Conservation (phyloP, 805 yeast genomes). For the Saccharomycopsis amapae region DNA sequence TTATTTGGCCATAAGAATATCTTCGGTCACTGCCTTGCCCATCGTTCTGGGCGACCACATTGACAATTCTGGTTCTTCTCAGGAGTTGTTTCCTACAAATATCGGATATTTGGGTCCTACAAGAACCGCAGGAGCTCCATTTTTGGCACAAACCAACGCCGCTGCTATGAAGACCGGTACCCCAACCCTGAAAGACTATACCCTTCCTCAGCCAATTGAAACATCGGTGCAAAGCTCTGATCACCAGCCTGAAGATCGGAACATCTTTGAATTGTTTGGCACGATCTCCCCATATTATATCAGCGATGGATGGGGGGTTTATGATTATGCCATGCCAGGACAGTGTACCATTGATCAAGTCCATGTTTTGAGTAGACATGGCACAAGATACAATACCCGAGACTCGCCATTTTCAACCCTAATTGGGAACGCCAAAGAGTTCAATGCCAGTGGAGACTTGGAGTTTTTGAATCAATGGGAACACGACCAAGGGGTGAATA, state of each 20-base stretch:
- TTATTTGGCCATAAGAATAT: conserved; percentile 2
- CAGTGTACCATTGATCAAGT: conserved; percentile 56
- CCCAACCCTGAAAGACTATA: conserved; percentile 9
- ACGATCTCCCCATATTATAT: conserved; percentile 23
- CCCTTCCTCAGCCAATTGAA: conserved; percentile 22
- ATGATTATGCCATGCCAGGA: conserved; percentile 24
- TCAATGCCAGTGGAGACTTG: conserved; percentile 38
- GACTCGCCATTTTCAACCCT: conserved; percentile 28
- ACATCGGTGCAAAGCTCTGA: conserved; percentile 21
- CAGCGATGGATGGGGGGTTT: conserved; percentile 23
- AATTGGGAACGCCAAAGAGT: conserved; percentile 22
- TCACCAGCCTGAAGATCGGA: conserved; percentile 16
- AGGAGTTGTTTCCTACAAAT: conserved; percentile 11
- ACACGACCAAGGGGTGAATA: conserved; percentile 20
- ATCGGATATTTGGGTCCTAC: conserved; percentile 19
- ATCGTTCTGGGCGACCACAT: neutral
- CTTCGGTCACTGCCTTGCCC: conserved; percentile 10
- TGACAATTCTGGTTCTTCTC: neutral
- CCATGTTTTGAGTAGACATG: conserved; percentile 68
- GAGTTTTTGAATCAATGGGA: conserved; percentile 43
- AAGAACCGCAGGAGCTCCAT: conserved; percentile 20
- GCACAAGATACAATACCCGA: conserved; percentile 64
- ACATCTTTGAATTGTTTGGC: conserved; percentile 22
- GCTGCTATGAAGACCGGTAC: conserved; percentile 11
- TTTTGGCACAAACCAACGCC: conserved; percentile 17